Evolutionary conservation across 345 rosid genomes (phyloP).

Genomic region (Eucalyptus coolabah): DNA sequence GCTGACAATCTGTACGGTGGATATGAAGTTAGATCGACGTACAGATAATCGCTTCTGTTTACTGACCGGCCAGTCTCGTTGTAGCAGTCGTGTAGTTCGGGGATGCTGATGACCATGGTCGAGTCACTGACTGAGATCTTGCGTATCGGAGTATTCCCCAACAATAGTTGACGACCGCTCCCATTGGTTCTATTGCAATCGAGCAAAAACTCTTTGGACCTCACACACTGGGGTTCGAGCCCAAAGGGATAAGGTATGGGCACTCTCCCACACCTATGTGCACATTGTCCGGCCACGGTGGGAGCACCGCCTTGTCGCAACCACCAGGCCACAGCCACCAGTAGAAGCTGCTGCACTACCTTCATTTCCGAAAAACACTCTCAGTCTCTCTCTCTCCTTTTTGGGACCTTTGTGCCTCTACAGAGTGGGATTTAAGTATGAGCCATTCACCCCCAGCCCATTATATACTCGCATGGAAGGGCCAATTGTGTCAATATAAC

Average conservation of each 20-base stretch:
- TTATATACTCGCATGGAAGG: not conserved
- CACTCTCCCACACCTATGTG: not conserved
- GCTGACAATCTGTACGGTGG: not conserved
- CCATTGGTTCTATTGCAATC: accelerated
- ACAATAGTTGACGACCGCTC: accelerated
- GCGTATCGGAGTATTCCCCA: not conserved
- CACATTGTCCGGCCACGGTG: accelerated
- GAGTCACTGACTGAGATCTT: not conserved
- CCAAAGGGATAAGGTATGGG: not conserved
- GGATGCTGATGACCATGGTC: not conserved
- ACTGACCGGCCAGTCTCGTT: accelerated
- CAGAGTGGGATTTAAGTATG: not conserved
- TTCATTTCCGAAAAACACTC: not conserved
- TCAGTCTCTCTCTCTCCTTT: not conserved
- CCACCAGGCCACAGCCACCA: not conserved
- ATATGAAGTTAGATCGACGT: not conserved
- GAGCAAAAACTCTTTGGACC: not conserved
- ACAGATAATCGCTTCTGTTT: accelerated
- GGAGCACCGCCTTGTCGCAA: not conserved
- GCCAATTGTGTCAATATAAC: too few species aligned
- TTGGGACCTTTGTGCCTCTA: not conserved
- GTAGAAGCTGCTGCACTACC: not conserved
- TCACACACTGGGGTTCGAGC: not conserved
- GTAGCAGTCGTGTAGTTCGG: not conserved
- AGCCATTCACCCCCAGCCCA: not conserved